phyloP scores from a whole-genome alignment of 78 protist genomes.

The Salpingoeca rosetta region DNA sequence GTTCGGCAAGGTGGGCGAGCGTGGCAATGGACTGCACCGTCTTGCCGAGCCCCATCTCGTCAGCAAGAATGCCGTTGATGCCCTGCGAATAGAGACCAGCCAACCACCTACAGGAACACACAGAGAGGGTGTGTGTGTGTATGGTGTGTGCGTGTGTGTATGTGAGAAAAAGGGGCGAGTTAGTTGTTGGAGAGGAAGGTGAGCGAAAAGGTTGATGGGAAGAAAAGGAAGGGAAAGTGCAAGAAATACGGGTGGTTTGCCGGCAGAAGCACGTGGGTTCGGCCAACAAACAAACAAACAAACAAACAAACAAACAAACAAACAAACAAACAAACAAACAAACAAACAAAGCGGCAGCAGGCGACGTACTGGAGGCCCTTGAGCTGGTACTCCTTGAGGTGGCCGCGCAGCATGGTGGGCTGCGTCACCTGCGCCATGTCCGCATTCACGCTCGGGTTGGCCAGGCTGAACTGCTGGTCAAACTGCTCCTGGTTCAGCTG shows the following conservation, averaged over 20 bases:
- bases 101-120: conserved; percentile 91
- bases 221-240: too few species aligned
- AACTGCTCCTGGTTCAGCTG: background rate
- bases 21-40: conserved; percentile 49
- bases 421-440: background rate
- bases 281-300: too few species aligned
- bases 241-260: too few species aligned
- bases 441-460: background rate
- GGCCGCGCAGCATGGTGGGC: conserved; percentile 14
- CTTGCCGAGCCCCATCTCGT: conserved; percentile 72
- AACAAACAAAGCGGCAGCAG: too few species aligned
- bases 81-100: conserved; percentile 66
- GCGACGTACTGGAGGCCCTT: conserved; percentile 56
- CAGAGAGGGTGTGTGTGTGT: too few species aligned
- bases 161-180: too few species aligned
- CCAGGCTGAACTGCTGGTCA: background rate
- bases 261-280: too few species aligned
- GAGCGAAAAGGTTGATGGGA: too few species aligned
- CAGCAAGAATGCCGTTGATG: conserved; percentile 76
- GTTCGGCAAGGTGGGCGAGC: conserved; percentile 34
- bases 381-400: conserved; percentile 53
- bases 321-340: too few species aligned
- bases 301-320: too few species aligned
- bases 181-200: conserved; percentile 11
- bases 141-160: too few species aligned